Conservation (phyloP, 1,139 yeast species). For the Sugiyamaella castrensis region DNA sequence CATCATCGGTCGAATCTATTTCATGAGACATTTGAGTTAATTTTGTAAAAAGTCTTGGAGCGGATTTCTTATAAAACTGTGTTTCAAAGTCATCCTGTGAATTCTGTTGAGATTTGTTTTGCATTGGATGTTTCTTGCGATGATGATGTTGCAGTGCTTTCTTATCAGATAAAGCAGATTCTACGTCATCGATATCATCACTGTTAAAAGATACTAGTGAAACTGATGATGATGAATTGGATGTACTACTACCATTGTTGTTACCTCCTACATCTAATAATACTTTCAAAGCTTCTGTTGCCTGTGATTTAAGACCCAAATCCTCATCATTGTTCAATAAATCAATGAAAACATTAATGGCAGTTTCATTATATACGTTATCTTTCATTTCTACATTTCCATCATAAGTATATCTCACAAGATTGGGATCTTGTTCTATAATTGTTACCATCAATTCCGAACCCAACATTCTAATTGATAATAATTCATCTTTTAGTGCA, state of each 20-base stretch:
- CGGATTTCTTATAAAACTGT: constrained; percentile 26
- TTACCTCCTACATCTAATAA: constrained; percentile 48
- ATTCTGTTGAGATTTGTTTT: neutral
- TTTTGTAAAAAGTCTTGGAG: constrained; percentile 23
- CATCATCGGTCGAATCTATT: constrained; percentile 6
- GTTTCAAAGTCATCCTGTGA: constrained; percentile 10
- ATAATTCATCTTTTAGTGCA: constrained; percentile 59
- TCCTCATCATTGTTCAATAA: constrained; percentile 62
- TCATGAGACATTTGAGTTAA: constrained; percentile 10
- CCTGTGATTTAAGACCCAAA: constrained; percentile 75
- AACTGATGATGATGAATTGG: constrained; percentile 2
- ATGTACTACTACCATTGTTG: neutral
- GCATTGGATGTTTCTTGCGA: neutral
- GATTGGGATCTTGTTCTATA: constrained; percentile 76
- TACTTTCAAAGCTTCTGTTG: constrained; percentile 76
- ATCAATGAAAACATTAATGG: constrained; percentile 58
- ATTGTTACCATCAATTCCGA: constrained; percentile 79
- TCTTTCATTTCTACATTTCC: neutral
- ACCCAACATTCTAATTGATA: constrained; percentile 62
- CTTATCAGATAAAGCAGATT: neutral
- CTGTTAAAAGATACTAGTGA: neutral
- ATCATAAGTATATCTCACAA: constrained; percentile 41
- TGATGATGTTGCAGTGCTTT: neutral
- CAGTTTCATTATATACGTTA: constrained; percentile 31
- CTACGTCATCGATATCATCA: neutral